Base-by-base conservation (phyloP, 345 rosid genomes). In the Carallia brachiata region DNA sequence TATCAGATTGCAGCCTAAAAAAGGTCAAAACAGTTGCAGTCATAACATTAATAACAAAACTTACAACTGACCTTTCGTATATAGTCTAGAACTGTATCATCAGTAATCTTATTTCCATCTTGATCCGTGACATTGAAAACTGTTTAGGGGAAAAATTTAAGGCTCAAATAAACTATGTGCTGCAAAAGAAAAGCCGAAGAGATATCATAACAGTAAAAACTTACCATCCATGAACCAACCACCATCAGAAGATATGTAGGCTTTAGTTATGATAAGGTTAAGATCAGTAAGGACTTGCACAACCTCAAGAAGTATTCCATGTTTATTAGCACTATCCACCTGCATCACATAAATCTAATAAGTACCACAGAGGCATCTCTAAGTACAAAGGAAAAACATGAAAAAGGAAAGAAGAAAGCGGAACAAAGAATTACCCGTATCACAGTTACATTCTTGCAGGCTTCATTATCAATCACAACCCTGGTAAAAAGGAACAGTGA, bases 141-240 rank as follows among this genome's bases (percentile, higher is more conserved):
- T 95, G 88, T 30, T 37, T 19, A 13, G 32, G 52, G 50, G 60
- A 62, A 56, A 23, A 54, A 30, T 63, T 3, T 28, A 70, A 36
- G 52, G 58, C 72, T 50, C 19, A 61, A 65, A 77, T 53, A 66
- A 73, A 66, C 3, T 54, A 57, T 65, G 18, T 34, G n/a, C 63
- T 57, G 59, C 39, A 44, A 23, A 62, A 7, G n/a, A 48, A 18
- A 57, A 53, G 2, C 0, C 12, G 27, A 17, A 27, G 28, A 32
- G 32, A 56, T 23, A 56, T 23, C 60, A 19, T 12, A 40, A 57
- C 3, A 31, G 31, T 30, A 56, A 62, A n/a, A 62, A 65, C 76
- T 75, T 79, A 91, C 98, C 99, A 79, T 95, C 99, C 99, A 95
- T 95, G 77, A 95, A 89, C 99, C 99, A 95, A 65, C 90, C 90